Evolutionary conservation across 2,329 filamentous ascomycete species (phyloP).

Genomic region (Neocucurbitaria cava): DNA sequence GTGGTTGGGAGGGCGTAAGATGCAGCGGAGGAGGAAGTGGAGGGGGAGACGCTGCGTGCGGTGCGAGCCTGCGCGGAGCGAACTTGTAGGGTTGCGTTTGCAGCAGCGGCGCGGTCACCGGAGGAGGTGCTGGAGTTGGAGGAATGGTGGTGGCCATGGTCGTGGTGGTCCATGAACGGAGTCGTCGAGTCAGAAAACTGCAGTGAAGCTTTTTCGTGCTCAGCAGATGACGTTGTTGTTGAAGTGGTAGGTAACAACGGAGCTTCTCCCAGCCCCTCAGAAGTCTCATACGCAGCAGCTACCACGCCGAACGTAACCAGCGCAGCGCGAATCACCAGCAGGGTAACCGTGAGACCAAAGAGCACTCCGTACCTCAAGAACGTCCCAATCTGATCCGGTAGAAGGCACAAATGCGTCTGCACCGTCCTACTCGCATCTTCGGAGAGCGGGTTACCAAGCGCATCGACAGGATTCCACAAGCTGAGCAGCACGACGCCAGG

Average conservation of each 20-base stretch:
- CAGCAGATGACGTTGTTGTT: conserved; percentile 24
- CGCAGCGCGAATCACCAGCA: conserved; percentile 56
- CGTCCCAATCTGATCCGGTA: conserved; percentile 85
- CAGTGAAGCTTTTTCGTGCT: conserved; percentile 33
- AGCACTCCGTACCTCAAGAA: conserved; percentile 80
- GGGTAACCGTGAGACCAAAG: conserved; percentile 59
- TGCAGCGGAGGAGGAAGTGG: no score
- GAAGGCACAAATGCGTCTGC: conserved; percentile 87
- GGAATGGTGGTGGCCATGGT: conserved; percentile 28
- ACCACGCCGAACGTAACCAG: conserved; percentile 44
- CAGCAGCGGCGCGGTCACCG: conserved; percentile 21
- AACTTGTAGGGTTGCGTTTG: conserved; percentile 34
- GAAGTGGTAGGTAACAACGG: conserved; percentile 40
- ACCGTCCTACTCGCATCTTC: conserved; percentile 65
- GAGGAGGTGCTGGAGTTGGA: conserved; percentile 42
- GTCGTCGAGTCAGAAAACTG: no score
- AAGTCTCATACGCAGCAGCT: no score
- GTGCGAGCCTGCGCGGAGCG: conserved; percentile 42
- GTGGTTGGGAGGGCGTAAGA: conserved; percentile 36
- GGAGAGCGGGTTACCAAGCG: conserved; percentile 37
- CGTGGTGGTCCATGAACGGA: no score
- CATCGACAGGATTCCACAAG: conserved; percentile 88
- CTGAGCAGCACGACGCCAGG: conserved; percentile 90
- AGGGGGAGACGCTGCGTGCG: conserved; percentile 52
- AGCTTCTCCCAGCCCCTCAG: no score